phyloP scores from a whole-genome alignment of 805 yeast genomes.

The Lipomyces sp. region DNA sequence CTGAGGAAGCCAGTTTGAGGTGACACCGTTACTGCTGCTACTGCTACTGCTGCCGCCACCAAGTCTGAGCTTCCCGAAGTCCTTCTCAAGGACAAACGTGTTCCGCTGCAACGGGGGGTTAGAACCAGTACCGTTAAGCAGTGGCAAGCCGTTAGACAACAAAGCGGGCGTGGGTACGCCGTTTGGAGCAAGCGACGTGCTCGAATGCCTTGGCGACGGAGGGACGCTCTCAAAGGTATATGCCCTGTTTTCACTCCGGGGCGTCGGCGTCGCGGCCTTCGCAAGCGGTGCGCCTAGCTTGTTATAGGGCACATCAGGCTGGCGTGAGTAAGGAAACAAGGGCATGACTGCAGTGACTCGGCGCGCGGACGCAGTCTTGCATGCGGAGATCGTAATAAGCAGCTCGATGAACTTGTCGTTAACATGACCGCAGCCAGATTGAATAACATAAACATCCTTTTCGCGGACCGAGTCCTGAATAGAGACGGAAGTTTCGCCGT shows the following conservation, averaged over 20 bases:
- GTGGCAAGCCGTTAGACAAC: slow-evolving; percentile 19
- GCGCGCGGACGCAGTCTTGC: slow-evolving; percentile 85
- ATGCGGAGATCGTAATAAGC: slow-evolving; percentile 81
- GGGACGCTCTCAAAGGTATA: slow-evolving; percentile 54
- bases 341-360: slow-evolving; percentile 91
- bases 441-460: slow-evolving; percentile 90
- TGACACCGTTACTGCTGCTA: no score
- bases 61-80: slow-evolving; percentile 12
- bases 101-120: neutral
- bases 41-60: no score
- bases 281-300: slow-evolving; percentile 69
- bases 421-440: slow-evolving; percentile 82
- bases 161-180: neutral
- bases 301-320: slow-evolving; percentile 87
- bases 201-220: slow-evolving; percentile 26
- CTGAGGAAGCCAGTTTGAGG: slow-evolving; percentile 19
- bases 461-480: slow-evolving; percentile 88
- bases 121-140: neutral
- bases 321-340: slow-evolving; percentile 91
- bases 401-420: slow-evolving; percentile 84
- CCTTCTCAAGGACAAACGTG: slow-evolving; percentile 17
- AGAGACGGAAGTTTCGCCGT: slow-evolving; percentile 91
- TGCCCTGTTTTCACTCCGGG: slow-evolving; percentile 4
- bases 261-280: slow-evolving; percentile 33
- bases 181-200: slow-evolving; percentile 2